Base-by-base conservation (phyloP, 73 alveolate species). In the Symbiodinium natans region DNA sequence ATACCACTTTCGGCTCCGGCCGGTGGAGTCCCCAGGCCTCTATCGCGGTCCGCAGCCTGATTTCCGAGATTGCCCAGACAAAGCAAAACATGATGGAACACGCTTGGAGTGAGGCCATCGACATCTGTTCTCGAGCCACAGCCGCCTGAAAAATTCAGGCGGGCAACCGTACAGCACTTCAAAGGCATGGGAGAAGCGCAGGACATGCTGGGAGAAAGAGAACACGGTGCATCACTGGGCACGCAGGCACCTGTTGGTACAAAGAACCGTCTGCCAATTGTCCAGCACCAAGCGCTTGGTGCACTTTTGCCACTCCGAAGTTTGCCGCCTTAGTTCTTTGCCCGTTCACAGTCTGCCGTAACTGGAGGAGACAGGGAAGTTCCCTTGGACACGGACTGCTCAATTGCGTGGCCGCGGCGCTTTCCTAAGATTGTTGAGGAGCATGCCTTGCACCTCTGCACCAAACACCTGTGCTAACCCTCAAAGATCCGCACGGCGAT, bases 101-200 rank as follows among this genome's bases (percentile, higher is more conserved):
- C n/a, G 41, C 95, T 59, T 9, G 39, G 95, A 1, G 21, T 1
- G 73, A 7, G 36, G 6, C 95, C 86, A 68, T n/a, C 27, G 36
- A 27, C 95, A 77, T 31, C 95, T 38, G 71, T 39, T 38, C 25
- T 88, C 95, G 15, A 88, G 95, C 95, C 95, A 88, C 46, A 17
- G 41, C 42, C 74, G 95, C 95, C 95, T 88, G 71, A 25, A 23
- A 46, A 46, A 13, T 46, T 46, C 59, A 9, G 59, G 6, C 59
- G 59, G 6, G 59, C 59, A 46, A 46, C 6, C n/a, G n/a, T 9
- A 46, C 59, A 46, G 59, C 59, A 46, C 6, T 13, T 46, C 36
- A 29, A 9, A 25, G 19, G 31, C 38, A 83, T 29, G 56, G 19
- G 23, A 25, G 90, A 25, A 36, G n/a, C n/a, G 13, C 36, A 36